Evolutionary conservation across 2,329 filamentous ascomycete genomes (phyloP).

Genomic region (Rosellinia necatrix): DNA sequence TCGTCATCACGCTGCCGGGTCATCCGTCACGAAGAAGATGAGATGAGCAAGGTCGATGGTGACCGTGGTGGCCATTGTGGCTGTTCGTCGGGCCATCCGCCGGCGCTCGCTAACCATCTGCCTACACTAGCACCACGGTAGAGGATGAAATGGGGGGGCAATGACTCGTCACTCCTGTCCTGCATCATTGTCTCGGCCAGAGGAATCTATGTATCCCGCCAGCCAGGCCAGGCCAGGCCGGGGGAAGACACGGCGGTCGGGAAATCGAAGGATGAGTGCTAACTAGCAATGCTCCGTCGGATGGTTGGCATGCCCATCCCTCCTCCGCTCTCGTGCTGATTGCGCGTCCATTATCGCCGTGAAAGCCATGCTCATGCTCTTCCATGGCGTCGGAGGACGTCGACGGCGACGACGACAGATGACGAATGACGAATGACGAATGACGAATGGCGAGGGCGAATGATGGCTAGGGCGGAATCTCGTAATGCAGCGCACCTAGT

Average conservation of each 20-base stretch:
- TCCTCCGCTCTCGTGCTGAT: slow-evolving; percentile 19
- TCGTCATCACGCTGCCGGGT: slow-evolving; percentile 19
- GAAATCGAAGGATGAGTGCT: background rate
- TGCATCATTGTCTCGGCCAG: slow-evolving; percentile 23
- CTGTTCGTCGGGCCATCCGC: slow-evolving; percentile 20
- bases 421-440: too few species aligned
- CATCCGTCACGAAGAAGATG: slow-evolving; percentile 15
- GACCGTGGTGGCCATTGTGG: slow-evolving; percentile 16
- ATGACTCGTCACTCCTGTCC: slow-evolving; percentile 27
- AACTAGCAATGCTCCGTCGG: slow-evolving; percentile 4
- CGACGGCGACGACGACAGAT: too few species aligned
- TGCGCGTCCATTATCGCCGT: slow-evolving; percentile 15
- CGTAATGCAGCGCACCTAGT: slow-evolving; percentile 18
- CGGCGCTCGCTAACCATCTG: background rate
- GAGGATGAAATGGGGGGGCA: too few species aligned
- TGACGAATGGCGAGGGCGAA: too few species aligned
- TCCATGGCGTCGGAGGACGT: too few species aligned
- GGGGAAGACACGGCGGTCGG: background rate
- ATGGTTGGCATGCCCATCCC: slow-evolving; percentile 13
- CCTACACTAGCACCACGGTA: too few species aligned
- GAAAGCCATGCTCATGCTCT: background rate
- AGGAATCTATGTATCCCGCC: slow-evolving; percentile 15
- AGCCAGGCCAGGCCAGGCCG: too few species aligned
- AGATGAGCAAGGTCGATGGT: background rate
- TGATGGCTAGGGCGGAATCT: slow-evolving; percentile 18